Percentiles rank a stretch among this genome's conserved stretches.
Evolutionary conservation across 345 rosid species (phyloP).

Genomic region (Euclidium syriacum): DNA sequence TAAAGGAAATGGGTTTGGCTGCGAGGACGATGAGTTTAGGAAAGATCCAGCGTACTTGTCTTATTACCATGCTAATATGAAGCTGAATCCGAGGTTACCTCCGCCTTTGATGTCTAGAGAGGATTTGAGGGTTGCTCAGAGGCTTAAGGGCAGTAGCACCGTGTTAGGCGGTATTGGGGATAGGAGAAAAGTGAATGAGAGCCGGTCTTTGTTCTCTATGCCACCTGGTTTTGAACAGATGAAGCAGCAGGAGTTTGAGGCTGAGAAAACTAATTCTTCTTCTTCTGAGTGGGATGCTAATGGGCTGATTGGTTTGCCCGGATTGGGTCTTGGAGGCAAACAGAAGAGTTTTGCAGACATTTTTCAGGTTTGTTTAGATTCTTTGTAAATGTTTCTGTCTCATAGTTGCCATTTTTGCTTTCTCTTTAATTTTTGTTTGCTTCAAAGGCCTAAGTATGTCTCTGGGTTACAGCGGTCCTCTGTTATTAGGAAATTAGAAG

Average conservation of each 20-base stretch:
- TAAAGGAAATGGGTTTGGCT: slow-evolving; percentile 37
- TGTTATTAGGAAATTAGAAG: slow-evolving; percentile 28
- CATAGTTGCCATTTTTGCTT: slow-evolving; percentile 36
- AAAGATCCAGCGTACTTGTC: slow-evolving; percentile 66
- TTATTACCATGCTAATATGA: slow-evolving; percentile 67
- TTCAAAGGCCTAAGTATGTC: too few relatives aligned
- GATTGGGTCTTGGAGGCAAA: slow-evolving; percentile 54
- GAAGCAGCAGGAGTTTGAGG: slow-evolving; percentile 40
- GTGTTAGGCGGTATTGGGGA: slow-evolving; percentile 69
- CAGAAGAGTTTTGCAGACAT: slow-evolving; percentile 67
- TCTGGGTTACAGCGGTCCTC: too few relatives aligned
- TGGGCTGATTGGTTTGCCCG: slow-evolving; percentile 72
- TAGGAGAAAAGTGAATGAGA: slow-evolving; percentile 42
- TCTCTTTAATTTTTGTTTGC: slow-evolving; percentile 43
- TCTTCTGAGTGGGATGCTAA: slow-evolving; percentile 63
- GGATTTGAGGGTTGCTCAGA: slow-evolving; percentile 77
- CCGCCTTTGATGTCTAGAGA: slow-evolving; percentile 81
- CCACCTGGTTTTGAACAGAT: slow-evolving; percentile 75
- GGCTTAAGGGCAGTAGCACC: slow-evolving; percentile 58
- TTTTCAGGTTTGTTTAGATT: slow-evolving; percentile 46
- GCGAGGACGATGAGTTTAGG: slow-evolving; percentile 72
- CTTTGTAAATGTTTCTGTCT: not conserved
- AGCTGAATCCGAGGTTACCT: slow-evolving; percentile 80
- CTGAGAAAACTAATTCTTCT: slow-evolving; percentile 33
- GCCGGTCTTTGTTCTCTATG: slow-evolving; percentile 49